Percentiles rank a stretch among this genome's conserved stretches.
phyloP scores from a whole-genome alignment of 371 early-diverging fungal genomes.

The Choanephora cucurbitarum region DNA sequence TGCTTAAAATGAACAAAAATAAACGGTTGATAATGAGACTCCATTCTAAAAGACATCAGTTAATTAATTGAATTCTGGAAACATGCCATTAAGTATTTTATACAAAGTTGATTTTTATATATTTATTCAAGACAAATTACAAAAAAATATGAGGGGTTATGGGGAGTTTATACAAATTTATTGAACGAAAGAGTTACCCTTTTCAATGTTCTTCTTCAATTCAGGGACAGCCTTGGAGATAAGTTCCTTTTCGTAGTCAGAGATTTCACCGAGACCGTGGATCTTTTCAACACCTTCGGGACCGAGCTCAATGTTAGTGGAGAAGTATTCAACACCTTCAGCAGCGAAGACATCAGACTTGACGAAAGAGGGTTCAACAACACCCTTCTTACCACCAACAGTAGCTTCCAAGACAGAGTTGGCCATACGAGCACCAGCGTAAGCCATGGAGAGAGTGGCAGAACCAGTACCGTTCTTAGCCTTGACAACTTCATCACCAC shows the following conservation, averaged over 20 bases:
- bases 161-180: constrained; percentile 20
- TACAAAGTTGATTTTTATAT: no score
- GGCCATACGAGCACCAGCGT: constrained; percentile 95
- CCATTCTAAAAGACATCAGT: no score
- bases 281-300: constrained; percentile 92
- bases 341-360: constrained; percentile 74
- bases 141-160: no score
- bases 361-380: constrained; percentile 95
- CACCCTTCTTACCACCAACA: constrained; percentile 82
- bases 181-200: constrained; percentile 73
- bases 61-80: no score
- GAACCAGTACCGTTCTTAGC: constrained; percentile 99
- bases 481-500: constrained; percentile 99
- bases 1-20: no score
- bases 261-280: constrained; percentile 84
- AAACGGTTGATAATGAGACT: no score
- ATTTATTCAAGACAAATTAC: no score
- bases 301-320: constrained; percentile 94
- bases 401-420: constrained; percentile 90
- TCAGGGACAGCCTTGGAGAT: constrained; percentile 87
- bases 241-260: constrained; percentile 90
- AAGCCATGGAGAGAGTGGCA: constrained; percentile 99
- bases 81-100: no score
- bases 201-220: constrained; percentile 92
- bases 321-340: constrained; percentile 88